phyloP scores from a whole-genome alignment of 2,329 filamentous ascomycete species.

The Basipetospora chlamydospora region DNA sequence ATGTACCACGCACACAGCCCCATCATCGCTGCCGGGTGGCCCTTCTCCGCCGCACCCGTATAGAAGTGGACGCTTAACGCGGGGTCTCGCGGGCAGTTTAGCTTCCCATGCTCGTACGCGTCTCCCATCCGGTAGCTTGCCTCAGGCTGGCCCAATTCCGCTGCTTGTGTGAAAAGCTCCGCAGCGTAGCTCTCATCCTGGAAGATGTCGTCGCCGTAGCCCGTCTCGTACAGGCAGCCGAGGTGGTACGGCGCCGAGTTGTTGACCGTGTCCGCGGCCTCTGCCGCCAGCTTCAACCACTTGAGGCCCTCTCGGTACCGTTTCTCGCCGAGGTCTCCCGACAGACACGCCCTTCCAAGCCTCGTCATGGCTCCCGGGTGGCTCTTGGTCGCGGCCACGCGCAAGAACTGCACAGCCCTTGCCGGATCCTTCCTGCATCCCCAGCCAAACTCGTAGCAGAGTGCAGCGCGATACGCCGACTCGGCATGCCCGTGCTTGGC shows the following conservation, averaged over 20 bases:
- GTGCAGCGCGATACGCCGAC: conserved; percentile 79
- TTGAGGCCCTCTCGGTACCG: conserved; percentile 84
- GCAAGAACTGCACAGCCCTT: conserved; percentile 88
- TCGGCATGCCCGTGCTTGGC: conserved; percentile 97
- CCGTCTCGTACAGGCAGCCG: conserved; percentile 73
- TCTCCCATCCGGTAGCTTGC: conserved; percentile 85
- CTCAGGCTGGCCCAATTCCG: conserved; percentile 77
- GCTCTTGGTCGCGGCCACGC: conserved; percentile 78
- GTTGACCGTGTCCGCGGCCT: conserved; percentile 82
- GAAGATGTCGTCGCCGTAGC: conserved; percentile 92
- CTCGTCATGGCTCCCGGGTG: conserved; percentile 92
- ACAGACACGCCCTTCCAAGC: conserved; percentile 78
- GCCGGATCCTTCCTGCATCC: conserved; percentile 78
- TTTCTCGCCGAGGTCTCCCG: conserved; percentile 76
- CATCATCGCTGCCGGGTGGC: conserved; percentile 88
- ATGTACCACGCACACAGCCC: conserved; percentile 97
- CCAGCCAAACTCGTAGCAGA: conserved; percentile 98
- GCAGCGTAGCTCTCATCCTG: conserved; percentile 80
- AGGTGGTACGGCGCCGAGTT: conserved; percentile 87
- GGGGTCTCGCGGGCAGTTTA: conserved; percentile 79
- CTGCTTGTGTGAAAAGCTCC: conserved; percentile 85
- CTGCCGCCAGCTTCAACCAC: conserved; percentile 87
- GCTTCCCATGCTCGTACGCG: conserved; percentile 83
- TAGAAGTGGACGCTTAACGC: conserved; percentile 96
- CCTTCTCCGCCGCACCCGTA: conserved; percentile 74